phyloP scores from a whole-genome alignment of 306 rosid genomes.

The Vigna trinervia region DNA sequence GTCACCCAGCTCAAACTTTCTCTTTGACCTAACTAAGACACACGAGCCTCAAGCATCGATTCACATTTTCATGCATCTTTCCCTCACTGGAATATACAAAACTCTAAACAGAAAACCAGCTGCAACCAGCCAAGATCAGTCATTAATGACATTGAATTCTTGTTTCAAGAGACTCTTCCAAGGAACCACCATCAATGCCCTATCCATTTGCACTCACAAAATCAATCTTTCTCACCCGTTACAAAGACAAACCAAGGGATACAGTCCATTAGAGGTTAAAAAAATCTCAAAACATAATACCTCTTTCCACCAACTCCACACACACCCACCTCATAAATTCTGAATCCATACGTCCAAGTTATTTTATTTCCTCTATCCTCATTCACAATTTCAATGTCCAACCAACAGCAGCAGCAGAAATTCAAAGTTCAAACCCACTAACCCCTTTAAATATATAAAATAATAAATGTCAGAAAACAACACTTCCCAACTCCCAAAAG shows the following conservation, averaged over 20 bases:
- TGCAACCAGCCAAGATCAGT: conserved; percentile 23
- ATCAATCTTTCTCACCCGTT: conserved; percentile 2
- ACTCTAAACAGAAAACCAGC: conserved; percentile 4
- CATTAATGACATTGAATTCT: background rate
- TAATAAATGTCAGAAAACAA: background rate
- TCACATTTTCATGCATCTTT: background rate
- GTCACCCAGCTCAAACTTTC: background rate
- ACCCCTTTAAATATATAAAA: background rate
- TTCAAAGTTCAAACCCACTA: conserved; percentile 27
- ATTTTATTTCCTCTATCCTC: background rate
- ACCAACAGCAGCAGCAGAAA: conserved; percentile 38
- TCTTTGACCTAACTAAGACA: background rate
- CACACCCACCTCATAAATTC: conserved; percentile 12
- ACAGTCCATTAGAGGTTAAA: background rate
- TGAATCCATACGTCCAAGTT: conserved; percentile 24
- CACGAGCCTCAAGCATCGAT: too few species aligned
- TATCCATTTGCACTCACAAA: background rate
- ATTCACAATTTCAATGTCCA: conserved; percentile 28
- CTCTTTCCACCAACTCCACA: conserved; percentile 34
- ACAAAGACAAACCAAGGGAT: background rate
- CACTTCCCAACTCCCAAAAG: conserved; percentile 19
- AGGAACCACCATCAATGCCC: conserved; percentile 27
- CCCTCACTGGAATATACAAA: background rate
- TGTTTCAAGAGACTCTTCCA: conserved; percentile 4
- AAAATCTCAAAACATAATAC: conserved; percentile 5